Base-by-base conservation (phyloP, 805 yeast species). In the Tetrapisispora phaffii region DNA sequence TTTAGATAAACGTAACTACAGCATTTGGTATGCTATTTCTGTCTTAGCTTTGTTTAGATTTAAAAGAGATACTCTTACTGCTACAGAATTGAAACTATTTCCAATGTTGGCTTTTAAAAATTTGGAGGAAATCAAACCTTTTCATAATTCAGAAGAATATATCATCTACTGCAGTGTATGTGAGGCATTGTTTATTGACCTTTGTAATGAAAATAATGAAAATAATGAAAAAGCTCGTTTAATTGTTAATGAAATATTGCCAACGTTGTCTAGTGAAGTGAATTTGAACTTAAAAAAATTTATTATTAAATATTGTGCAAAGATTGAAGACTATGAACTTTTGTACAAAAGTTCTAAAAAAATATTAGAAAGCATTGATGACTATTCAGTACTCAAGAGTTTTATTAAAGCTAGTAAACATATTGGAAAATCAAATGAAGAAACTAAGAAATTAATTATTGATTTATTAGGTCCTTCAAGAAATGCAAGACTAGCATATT, bases 221-320 rank as follows among this genome's bases (percentile, higher is more conserved):
- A 65, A 65, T 0, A 38, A 38, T 38, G 33, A 26, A 10, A 63
- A 71, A 19, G 49, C 59, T 10, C 60, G 59, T 0, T 70, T 69
- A 38, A 62, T 73, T 17, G 59, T 71, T 2, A 59, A 58, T 56
- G 53, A 47, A 37, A 55, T 67, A 24, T 51, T 59, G 51, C 74
- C 45, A 47, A 55, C 28, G 42, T 49, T 41, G 61, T 64, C 44
- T 47, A 59, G 42, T 36, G 55, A 58, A 37, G 59, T 67, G 60
- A 84, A 85, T 55, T 67, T 89, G 44, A 87, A 85, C 41, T 67
- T 86, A 44, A 76, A 77, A 47, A 63, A 82, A 29, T 62, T 77
- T 19, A 70, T 75, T 47, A 53, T 81, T 16, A 75, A 75, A 1
- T 65, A 73, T 1, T 65, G 85, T 33, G 61, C 67, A 7, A 54